Conservation (phyloP, 2,329 filamentous ascomycete genomes). For the Pseudocercospora macadamiae region DNA sequence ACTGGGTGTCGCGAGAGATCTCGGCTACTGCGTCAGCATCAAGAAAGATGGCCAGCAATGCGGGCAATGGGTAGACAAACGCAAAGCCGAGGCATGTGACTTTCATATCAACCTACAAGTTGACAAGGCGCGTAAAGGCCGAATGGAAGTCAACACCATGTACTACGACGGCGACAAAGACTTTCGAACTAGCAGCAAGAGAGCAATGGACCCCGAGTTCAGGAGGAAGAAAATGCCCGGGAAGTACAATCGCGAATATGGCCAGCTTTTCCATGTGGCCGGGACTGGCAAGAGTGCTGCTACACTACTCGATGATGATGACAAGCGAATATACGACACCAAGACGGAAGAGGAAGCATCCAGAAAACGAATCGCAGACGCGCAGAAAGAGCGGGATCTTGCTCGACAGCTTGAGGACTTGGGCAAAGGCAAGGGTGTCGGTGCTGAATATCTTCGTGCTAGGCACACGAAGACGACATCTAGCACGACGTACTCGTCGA, state of each 20-base stretch:
- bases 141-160: slow-evolving; percentile 80
- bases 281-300: slow-evolving; percentile 53
- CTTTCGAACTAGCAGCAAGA: slow-evolving; percentile 17
- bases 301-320: slow-evolving; percentile 67
- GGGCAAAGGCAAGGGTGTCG: slow-evolving; percentile 68
- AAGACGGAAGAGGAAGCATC: slow-evolving; percentile 60
- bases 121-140: slow-evolving; percentile 66
- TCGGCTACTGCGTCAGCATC: slow-evolving; percentile 83
- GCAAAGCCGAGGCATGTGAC: slow-evolving; percentile 88
- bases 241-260: slow-evolving; percentile 63
- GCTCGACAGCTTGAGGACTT: slow-evolving; percentile 67
- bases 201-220: slow-evolving; percentile 14
- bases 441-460: slow-evolving; percentile 69
- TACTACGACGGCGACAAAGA: slow-evolving; percentile 32
- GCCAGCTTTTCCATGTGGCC: slow-evolving; percentile 49
- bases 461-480: slow-evolving; percentile 23
- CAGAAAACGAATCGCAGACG: slow-evolving; percentile 64
- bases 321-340: slow-evolving; percentile 59
- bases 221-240: slow-evolving; percentile 37
- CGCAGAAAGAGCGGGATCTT: slow-evolving; percentile 73
- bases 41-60: slow-evolving; percentile 84
- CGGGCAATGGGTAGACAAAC: slow-evolving; percentile 80
- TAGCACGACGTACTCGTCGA: slow-evolving; percentile 23
- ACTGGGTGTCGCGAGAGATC: slow-evolving; percentile 78
- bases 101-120: slow-evolving; percentile 86